Percentiles rank a stretch among this genome's conserved stretches.
Evolutionary conservation across 2,329 filamentous ascomycete species (phyloP).

Genomic region (Alternaria conjuncta): DNA sequence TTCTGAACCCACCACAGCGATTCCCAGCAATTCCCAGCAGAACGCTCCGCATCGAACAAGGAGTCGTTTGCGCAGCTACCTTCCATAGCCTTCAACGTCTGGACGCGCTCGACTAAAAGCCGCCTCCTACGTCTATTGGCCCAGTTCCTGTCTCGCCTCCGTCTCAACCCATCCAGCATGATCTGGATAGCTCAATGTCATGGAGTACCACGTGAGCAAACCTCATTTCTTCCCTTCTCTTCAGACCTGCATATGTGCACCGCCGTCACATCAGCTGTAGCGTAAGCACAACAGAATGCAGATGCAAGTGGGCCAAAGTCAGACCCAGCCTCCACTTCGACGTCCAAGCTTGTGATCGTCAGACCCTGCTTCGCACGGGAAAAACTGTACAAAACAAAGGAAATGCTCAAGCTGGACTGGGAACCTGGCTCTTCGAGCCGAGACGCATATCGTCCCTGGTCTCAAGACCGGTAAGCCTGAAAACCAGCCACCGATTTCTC

Average conservation of each 20-base stretch:
- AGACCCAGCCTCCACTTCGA: neutral
- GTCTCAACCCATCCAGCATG: constrained; percentile 40
- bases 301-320: constrained; percentile 1
- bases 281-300: constrained; percentile 3
- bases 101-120: constrained; percentile 16
- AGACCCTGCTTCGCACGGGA: neutral
- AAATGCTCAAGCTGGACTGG: neutral
- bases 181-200: constrained; percentile 26
- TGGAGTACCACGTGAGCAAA: constrained; percentile 14
- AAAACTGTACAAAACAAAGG: neutral
- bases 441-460: constrained; percentile 15
- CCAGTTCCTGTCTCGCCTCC: constrained; percentile 36
- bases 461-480: constrained; percentile 29
- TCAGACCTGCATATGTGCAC: constrained; percentile 1
- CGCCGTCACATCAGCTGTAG: neutral
- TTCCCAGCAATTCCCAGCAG: too few species aligned
- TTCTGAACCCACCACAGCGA: too few species aligned
- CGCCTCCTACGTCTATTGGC: constrained; percentile 31
- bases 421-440: neutral
- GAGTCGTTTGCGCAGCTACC: neutral
- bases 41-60: neutral
- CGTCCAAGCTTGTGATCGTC: constrained; percentile 3
- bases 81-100: constrained; percentile 2
- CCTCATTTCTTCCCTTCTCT: neutral
- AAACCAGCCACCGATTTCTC: constrained; percentile 12